A percentile compares a stretch with the other conserved stretches of the same genome.
phyloP scores from a whole-genome alignment of 495 filamentous ascomycete species.

The Podospora pseudopauciseta region DNA sequence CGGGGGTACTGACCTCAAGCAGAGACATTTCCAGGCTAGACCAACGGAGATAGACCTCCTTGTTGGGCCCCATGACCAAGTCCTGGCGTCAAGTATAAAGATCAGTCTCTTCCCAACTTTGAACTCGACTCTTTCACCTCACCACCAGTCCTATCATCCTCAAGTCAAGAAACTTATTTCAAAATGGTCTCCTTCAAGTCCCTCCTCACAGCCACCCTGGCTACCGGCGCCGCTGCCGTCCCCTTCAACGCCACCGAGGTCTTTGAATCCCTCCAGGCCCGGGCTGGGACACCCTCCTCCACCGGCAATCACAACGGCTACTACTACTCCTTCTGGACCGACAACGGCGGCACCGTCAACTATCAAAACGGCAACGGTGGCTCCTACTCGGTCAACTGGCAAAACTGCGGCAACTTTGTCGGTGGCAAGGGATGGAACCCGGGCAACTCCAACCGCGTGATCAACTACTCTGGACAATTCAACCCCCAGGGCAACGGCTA shows the following conservation, averaged over 20 bases:
- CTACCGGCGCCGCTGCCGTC: constrained; percentile 12
- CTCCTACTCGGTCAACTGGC: constrained; percentile 53
- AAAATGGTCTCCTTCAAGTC: constrained; percentile 25
- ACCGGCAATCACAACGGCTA: constrained; percentile 54
- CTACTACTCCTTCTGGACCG: constrained; percentile 62
- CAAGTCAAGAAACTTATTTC: background rate
- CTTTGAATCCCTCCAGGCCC: constrained; percentile 33
- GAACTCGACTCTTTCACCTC: background rate
- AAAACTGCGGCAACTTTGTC: constrained; percentile 54
- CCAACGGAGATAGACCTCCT: background rate
- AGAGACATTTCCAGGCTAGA: background rate
- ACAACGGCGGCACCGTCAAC: constrained; percentile 50
- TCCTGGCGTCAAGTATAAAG: background rate
- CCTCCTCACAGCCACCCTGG: constrained; percentile 16
- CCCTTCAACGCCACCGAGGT: constrained; percentile 20
- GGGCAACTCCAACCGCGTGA: constrained; percentile 37
- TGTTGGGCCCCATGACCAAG: background rate
- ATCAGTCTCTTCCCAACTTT: background rate
- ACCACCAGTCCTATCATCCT: background rate
- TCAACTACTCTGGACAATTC: constrained; percentile 53
- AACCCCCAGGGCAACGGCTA: constrained; percentile 51
- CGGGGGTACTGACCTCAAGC: background rate
- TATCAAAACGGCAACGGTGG: constrained; percentile 55
- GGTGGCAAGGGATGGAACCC: constrained; percentile 63
- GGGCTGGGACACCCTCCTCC: constrained; percentile 26